Conservation (phyloP, 306 rosid genomes). For the Prunus mira region DNA sequence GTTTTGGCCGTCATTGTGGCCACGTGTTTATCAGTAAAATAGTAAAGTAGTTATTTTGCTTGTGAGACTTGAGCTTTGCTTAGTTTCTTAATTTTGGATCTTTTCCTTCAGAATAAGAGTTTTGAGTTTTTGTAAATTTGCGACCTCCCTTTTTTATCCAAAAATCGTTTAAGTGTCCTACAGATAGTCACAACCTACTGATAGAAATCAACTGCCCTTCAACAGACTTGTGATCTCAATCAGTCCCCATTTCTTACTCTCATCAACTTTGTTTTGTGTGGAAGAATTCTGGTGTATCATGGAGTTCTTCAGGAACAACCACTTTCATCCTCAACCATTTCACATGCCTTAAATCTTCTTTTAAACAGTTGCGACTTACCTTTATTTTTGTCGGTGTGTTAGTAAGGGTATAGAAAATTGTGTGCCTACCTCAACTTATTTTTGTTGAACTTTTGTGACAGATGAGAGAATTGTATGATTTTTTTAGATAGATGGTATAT, state of each 20-base stretch:
- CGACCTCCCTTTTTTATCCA: not conserved
- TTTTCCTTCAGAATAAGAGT: not conserved
- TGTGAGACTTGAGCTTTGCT: not conserved
- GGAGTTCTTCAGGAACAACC: not conserved
- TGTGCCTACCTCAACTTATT: not conserved
- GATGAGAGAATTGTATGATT: not conserved
- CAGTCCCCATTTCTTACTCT: not conserved
- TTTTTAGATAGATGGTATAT: not conserved
- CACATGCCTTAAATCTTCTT: not conserved
- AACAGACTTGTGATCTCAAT: not conserved
- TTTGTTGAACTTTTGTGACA: not conserved
- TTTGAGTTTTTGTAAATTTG: not conserved
- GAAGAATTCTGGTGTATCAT: not conserved
- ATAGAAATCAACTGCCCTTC: not conserved
- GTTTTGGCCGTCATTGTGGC: not conserved
- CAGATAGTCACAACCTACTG: not conserved
- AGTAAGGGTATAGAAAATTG: not conserved
- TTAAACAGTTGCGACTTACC: not conserved
- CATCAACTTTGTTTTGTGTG: not conserved
- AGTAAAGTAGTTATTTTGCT: not conserved
- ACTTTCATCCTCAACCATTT: not conserved
- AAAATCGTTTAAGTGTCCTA: not conserved
- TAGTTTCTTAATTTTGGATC: not conserved
- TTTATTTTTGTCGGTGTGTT: not conserved
- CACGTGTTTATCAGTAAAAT: not conserved